phyloP scores from a whole-genome alignment of 805 yeast species.

The Zygosaccharomyces pseudorouxii region DNA sequence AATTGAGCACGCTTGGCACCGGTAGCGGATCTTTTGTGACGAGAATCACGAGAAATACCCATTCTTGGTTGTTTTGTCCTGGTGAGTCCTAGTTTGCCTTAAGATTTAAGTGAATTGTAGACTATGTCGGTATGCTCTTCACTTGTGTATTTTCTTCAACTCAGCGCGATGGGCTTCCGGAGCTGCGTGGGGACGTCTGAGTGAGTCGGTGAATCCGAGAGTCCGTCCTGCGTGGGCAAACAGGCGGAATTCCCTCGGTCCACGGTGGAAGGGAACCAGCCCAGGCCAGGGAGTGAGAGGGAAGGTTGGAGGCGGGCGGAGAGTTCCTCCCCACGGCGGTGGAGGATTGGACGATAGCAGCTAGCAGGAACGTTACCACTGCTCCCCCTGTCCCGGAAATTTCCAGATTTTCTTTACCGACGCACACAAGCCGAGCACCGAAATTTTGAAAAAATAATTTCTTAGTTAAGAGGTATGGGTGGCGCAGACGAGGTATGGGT shows the following conservation, averaged over 20 bases:
- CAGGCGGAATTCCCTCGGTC: neutral
- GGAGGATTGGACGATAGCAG: too few relatives aligned
- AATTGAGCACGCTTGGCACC: slow-evolving; percentile 99
- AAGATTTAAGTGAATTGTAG: neutral
- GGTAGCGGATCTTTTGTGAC: slow-evolving; percentile 99
- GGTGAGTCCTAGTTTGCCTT: slow-evolving; percentile 22
- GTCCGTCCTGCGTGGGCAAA: neutral
- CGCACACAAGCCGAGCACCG: neutral
- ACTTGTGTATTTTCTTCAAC: slow-evolving; percentile 1
- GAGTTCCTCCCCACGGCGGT: too few relatives aligned
- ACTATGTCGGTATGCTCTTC: neutral
- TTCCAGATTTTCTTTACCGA: neutral
- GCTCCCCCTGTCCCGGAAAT: neutral
- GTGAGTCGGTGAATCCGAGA: neutral
- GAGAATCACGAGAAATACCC: slow-evolving; percentile 99
- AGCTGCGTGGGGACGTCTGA: neutral
- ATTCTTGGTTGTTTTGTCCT: slow-evolving; percentile 48
- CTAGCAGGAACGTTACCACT: neutral
- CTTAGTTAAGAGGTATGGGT: too few relatives aligned
- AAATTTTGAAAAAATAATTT: too few relatives aligned
- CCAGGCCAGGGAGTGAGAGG: neutral
- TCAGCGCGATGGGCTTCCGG: slow-evolving; percentile 1
- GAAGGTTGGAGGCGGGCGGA: neutral
- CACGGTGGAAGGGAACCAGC: neutral
- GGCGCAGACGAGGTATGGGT: too few relatives aligned